phyloP scores from a whole-genome alignment of 106 monocot genomes.

The Allium fistulosum region DNA sequence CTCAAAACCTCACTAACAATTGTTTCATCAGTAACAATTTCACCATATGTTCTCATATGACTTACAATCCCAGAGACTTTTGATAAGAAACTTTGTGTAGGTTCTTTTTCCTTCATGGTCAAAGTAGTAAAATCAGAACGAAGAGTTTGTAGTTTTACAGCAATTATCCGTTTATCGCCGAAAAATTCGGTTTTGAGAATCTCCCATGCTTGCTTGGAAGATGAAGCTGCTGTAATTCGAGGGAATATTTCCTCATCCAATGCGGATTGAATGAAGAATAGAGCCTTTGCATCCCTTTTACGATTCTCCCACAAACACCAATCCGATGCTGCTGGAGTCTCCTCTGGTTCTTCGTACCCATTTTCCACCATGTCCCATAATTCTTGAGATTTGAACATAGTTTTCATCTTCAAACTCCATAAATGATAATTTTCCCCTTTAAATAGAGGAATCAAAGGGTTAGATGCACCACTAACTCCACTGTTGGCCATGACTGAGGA shows the following conservation, averaged over 20 bases:
- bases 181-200: too few species aligned
- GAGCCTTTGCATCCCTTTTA: slow-evolving; percentile 1
- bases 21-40: too few species aligned
- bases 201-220: background rate
- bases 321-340: background rate
- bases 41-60: too few species aligned
- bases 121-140: slow-evolving; percentile 1
- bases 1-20: too few species aligned
- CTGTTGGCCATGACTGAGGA: background rate
- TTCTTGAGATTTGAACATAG: slow-evolving; percentile 2
- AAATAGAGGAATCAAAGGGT: slow-evolving; percentile 1
- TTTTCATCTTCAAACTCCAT: background rate
- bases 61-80: too few species aligned
- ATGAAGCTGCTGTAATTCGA: background rate
- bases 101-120: background rate
- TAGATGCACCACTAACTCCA: background rate
- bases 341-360: background rate
- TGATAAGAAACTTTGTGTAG: too few species aligned
- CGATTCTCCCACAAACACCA: background rate
- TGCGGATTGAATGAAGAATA: slow-evolving; percentile 1
- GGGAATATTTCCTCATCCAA: background rate
- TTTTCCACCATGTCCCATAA: background rate
- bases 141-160: background rate
- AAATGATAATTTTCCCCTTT: background rate
- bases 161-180: background rate